Conservation (phyloP, 768 basidiomycete species). For the Lactarius vividus region DNA sequence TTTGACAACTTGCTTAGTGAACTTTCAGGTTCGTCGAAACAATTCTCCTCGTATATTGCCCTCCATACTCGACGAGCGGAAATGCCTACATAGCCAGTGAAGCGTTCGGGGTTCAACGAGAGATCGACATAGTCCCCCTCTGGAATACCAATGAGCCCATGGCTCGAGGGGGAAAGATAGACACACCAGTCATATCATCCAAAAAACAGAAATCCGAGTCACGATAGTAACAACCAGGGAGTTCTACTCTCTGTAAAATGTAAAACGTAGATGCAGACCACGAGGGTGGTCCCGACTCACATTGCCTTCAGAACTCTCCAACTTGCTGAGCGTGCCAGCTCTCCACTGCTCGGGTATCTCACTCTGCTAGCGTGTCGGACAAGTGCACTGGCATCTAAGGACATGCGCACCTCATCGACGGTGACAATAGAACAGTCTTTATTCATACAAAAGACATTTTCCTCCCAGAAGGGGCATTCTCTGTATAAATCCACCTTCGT, state of each 20-base stretch:
- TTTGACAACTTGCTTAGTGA: slow-evolving; percentile 52
- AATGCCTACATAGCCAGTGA: slow-evolving; percentile 90
- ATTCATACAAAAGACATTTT: slow-evolving; percentile 89
- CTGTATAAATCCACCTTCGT: slow-evolving; percentile 83
- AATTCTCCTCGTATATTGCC: slow-evolving; percentile 98
- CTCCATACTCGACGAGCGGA: slow-evolving; percentile 89
- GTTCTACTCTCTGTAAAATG: slow-evolving; percentile 32
- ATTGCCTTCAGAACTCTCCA: slow-evolving; percentile 60
- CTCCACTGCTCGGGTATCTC: slow-evolving; percentile 92
- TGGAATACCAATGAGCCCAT: slow-evolving; percentile 30
- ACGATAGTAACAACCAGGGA: slow-evolving; percentile 89
- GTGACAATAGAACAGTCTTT: slow-evolving; percentile 89
- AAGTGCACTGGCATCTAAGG: not conserved
- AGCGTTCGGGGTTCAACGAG: slow-evolving; percentile 86
- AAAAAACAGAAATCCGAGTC: slow-evolving; percentile 98
- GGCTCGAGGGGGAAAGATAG: not conserved
- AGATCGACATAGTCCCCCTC: slow-evolving; percentile 97
- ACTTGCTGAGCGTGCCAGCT: slow-evolving; percentile 72
- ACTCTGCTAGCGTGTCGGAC: slow-evolving; percentile 46
- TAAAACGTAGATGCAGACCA: slow-evolving; percentile 15
- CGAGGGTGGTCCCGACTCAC: slow-evolving; percentile 15
- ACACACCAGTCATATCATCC: slow-evolving; percentile 76
- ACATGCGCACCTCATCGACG: slow-evolving; percentile 72
- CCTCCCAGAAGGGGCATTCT: slow-evolving; percentile 98
- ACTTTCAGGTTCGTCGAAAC: slow-evolving; percentile 82